Conservation (phyloP, 805 yeast species). For the Metschnikowia borealis region DNA sequence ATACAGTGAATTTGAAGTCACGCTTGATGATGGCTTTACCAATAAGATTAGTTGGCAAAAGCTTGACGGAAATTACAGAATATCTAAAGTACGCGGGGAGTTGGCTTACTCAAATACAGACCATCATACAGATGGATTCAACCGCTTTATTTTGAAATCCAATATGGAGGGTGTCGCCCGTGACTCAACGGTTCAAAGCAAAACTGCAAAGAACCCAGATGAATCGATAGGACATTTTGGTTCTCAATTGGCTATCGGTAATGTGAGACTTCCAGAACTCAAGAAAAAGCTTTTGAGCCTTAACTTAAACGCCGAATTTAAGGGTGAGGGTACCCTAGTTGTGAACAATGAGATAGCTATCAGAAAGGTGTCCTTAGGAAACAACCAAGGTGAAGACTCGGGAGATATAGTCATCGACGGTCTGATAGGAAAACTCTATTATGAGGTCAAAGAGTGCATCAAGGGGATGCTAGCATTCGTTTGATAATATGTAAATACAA, state of each 20-base stretch:
- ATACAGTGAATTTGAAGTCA: constrained; percentile 49
- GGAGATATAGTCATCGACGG: constrained; percentile 90
- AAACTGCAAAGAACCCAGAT: not conserved
- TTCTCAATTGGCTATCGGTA: constrained; percentile 69
- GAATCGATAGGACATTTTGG: constrained; percentile 4
- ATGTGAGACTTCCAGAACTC: constrained; percentile 76
- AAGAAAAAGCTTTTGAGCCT: constrained; percentile 54
- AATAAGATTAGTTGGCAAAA: constrained; percentile 76
- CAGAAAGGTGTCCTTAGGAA: constrained; percentile 52
- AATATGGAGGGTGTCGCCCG: not conserved
- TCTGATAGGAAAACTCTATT: constrained; percentile 65
- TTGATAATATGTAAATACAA: constrained; percentile 19
- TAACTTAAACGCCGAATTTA: constrained; percentile 77
- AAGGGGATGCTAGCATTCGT: constrained; percentile 74
- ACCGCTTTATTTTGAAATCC: constrained; percentile 11
- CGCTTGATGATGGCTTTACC: constrained; percentile 62
- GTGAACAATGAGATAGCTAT: constrained; percentile 75
- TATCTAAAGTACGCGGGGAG: constrained; percentile 79
- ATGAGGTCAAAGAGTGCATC: constrained; percentile 68
- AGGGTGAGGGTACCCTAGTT: constrained; percentile 89
- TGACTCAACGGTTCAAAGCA: not conserved
- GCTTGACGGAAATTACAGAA: constrained; percentile 72
- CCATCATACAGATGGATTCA: constrained; percentile 10
- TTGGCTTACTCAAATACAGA: constrained; percentile 30
- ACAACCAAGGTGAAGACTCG: constrained; percentile 47